Conservation (phyloP, 2,329 filamentous ascomycete genomes). For the Herpotrichia juniperi region DNA sequence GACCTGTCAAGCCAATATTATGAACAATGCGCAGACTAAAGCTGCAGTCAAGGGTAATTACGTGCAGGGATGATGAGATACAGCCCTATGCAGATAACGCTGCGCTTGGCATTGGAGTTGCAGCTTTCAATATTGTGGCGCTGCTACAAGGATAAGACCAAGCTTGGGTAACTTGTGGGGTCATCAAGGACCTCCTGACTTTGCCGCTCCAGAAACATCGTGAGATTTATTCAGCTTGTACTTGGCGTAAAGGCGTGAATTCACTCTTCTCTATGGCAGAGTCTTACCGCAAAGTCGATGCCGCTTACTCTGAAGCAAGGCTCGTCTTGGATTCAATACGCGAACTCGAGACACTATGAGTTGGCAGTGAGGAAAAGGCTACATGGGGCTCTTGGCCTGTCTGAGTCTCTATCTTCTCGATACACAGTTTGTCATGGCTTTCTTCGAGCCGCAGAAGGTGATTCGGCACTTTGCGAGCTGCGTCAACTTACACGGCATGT, state of each 20-base stretch:
- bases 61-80: neutral
- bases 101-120: slow-evolving; percentile 1
- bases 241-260: slow-evolving; percentile 1
- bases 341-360: neutral
- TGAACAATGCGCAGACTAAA: neutral
- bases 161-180: slow-evolving; percentile 9
- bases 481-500: neutral
- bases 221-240: slow-evolving; percentile 6
- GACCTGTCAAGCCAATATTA: neutral
- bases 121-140: slow-evolving; percentile 32
- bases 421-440: neutral
- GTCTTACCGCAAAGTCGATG: neutral
- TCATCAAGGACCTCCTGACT: slow-evolving; percentile 8
- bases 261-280: neutral
- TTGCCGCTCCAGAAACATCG: slow-evolving; percentile 9
- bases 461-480: neutral
- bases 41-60: neutral
- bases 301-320: neutral
- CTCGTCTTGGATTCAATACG: neutral
- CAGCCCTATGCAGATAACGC: neutral
- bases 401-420: neutral
- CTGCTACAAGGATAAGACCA: slow-evolving; percentile 11
- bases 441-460: neutral
- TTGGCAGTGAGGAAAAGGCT: neutral
- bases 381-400: neutral